Percentiles rank a stretch among this genome's conserved stretches.
Evolutionary conservation across 805 yeast species (phyloP).

Genomic region (Wickerhamiella cacticola): DNA sequence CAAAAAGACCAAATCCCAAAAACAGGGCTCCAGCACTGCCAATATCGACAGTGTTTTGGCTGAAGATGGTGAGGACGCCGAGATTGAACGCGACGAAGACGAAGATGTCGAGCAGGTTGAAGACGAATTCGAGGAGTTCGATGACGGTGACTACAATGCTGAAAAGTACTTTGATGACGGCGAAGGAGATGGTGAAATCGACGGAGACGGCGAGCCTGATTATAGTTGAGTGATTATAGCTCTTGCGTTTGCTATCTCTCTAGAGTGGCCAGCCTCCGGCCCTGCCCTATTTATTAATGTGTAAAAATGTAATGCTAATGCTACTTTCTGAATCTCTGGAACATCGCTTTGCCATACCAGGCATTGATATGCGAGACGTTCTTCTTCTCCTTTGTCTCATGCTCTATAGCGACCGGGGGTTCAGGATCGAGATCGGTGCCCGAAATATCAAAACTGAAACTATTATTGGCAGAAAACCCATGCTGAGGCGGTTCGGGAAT

Average conservation of each 20-base stretch:
- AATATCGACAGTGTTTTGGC: constrained; percentile 19
- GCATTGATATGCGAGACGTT: constrained; percentile 26
- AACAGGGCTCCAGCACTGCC: not conserved
- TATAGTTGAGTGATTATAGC: constrained; percentile 30
- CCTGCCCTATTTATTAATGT: not conserved
- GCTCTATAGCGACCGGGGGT: not conserved
- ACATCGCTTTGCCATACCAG: constrained; percentile 29
- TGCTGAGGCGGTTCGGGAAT: constrained; percentile 12
- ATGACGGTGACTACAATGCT: constrained; percentile 69
- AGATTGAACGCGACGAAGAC: constrained; percentile 31
- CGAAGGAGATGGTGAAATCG: constrained; percentile 42
- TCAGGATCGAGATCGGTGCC: not conserved
- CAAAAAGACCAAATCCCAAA: constrained; percentile 26
- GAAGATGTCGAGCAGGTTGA: constrained; percentile 35
- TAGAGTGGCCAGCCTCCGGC: not conserved
- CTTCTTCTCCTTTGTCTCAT: constrained; percentile 11
- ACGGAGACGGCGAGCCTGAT: constrained; percentile 58
- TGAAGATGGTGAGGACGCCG: constrained; percentile 31
- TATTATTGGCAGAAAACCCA: constrained; percentile 1
- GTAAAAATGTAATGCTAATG: not conserved
- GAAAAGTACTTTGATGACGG: constrained; percentile 68
- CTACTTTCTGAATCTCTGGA: constrained; percentile 18
- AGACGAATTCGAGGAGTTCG: constrained; percentile 60
- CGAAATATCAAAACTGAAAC: constrained; percentile 1
- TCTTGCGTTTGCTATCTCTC: too few relatives aligned